Evolutionary conservation across 2,329 filamentous ascomycete genomes (phyloP), one percentile per base, ranked within the genome.

Genomic region (Fusarium denticulatum): DNA sequence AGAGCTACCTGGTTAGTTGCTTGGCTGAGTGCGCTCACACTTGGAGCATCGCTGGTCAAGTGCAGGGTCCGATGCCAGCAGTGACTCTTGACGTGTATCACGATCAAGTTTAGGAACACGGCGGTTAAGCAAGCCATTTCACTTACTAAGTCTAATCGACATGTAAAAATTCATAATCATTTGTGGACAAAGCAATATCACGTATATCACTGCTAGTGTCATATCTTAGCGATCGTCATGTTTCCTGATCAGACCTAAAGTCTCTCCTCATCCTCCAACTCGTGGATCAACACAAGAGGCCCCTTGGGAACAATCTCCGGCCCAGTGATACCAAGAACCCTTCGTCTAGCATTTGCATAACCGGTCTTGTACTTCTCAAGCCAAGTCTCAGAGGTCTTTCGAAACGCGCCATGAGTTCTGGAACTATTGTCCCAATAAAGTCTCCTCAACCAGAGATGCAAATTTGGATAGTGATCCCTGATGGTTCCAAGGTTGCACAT

Each of bases 391-490:
- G 92, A 94, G 18, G 93, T 94, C 34, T 88, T 86, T 49, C 86
- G 85, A 79, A 95, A 95, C 0, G 92, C 92, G 0, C 88, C 87
- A 7, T 87, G 81, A 1, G 80, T 76, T 34, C 67, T 64, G 18
- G 77, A 77, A 10, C 79, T 77, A 8, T 76, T 67, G 72, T 94
- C 90, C 92, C 93, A 95, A 78, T 94, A 95, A 60, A 94, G 79
- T 60, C 88, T 85, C 40, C 90, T 84, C 68, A 94, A 71, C 92
- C 92, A 95, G 55, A 86, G 85, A 79, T 95, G 91, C 50, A 94
- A 81, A 43, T 86, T 83, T 7, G 92, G 93, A 77, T 90, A 92
- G 74, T 91, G 89, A 72, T 90, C 85, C 7, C 90, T 83, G 65
- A 93, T 89, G 76, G 88, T 90, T 75, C 87, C 89, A 24, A 91